Conservation (phyloP, 2,329 filamentous ascomycete genomes). For the Fusarium sp. region DNA sequence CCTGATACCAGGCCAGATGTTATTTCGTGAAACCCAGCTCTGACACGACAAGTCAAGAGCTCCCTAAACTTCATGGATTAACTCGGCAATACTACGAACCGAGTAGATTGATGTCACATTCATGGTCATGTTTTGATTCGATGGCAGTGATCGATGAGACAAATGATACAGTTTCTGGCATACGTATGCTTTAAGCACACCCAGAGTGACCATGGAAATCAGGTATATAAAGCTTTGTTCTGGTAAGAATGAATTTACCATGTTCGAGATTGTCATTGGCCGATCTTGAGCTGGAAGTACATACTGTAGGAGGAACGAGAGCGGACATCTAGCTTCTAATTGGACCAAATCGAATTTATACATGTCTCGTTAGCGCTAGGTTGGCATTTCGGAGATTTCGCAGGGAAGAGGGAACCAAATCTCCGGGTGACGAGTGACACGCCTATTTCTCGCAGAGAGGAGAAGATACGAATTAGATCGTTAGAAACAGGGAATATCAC, state of each 20-base stretch:
- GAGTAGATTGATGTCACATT: background rate
- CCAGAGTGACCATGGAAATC: background rate
- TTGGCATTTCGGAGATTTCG: constrained; percentile 37
- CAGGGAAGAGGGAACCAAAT: constrained; percentile 36
- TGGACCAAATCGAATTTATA: constrained; percentile 20
- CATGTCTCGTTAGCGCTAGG: constrained; percentile 26
- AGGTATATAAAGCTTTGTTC: background rate
- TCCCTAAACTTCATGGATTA: background rate
- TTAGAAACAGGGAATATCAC: constrained; percentile 24
- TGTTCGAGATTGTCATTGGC: constrained; percentile 22
- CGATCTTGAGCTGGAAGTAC: background rate
- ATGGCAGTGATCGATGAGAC: background rate
- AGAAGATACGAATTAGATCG: background rate
- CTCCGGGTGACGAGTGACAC: constrained; percentile 31
- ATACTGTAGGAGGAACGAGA: too few species aligned
- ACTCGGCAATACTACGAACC: constrained; percentile 1
- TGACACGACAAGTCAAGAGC: background rate
- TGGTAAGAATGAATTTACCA: background rate
- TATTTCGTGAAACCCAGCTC: background rate
- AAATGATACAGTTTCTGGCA: background rate
- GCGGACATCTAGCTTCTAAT: constrained; percentile 16
- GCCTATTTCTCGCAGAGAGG: background rate
- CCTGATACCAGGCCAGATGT: background rate
- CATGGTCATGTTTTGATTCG: background rate
- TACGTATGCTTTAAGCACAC: background rate